These are phyloP conservation scores for Theobroma cacao DNA, from an alignment of 345 rosid species.

Conservation along the genomic window DNA sequence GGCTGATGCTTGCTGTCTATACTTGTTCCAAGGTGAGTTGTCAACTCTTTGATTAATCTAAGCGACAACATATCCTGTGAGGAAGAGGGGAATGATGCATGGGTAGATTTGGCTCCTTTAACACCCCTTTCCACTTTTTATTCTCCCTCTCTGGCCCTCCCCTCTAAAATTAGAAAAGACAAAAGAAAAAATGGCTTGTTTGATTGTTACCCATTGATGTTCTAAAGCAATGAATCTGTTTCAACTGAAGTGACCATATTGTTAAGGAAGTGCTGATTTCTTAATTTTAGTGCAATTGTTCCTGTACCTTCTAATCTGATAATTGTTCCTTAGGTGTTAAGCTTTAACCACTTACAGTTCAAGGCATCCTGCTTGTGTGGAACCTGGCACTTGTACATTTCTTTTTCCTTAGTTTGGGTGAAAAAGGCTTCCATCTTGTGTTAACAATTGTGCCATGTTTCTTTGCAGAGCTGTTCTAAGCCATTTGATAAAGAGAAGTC, in stretches of 20 bases:
- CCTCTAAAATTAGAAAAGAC: neutral
- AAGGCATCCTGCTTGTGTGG: neutral
- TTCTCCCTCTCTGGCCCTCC: neutral
- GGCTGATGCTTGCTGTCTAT: conserved; percentile 76
- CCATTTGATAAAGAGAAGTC: conserved; percentile 20
- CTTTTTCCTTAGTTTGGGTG: neutral
- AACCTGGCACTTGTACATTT: neutral
- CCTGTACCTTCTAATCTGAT: neutral
- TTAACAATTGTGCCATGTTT: conserved; percentile 1
- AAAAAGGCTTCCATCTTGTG: neutral
- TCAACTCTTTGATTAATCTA: neutral
- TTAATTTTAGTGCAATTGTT: neutral
- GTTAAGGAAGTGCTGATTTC: neutral
- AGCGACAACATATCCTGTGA: neutral
- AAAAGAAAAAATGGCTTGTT: neutral
- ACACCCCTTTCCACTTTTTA: neutral
- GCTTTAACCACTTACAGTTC: neutral
- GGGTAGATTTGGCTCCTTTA: neutral
- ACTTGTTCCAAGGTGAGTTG: conserved; percentile 76
- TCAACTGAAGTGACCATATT: neutral
- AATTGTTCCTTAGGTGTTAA: neutral
- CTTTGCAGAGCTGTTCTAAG: conserved; percentile 55
- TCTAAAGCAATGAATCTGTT: neutral
- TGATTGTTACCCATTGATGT: neutral
- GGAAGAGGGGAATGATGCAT: neutral